phyloP scores from a whole-genome alignment of 257 asterid genomes.

The Solanum chmielewskii region DNA sequence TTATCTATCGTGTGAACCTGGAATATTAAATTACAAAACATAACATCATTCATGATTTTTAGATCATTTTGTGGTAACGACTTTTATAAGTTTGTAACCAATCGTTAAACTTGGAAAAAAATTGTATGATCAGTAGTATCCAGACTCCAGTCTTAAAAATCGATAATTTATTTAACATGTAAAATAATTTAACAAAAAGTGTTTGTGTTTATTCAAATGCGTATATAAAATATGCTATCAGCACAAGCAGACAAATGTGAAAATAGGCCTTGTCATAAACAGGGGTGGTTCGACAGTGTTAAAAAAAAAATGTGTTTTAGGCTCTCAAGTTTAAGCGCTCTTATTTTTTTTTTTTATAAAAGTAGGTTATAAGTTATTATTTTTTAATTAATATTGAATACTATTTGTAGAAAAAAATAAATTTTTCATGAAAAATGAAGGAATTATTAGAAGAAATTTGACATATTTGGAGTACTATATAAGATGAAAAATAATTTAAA shows the following conservation, averaged over 20 bases:
- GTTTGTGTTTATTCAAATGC: not conserved
- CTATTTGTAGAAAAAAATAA: no score
- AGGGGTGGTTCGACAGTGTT: no score
- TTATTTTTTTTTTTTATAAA: no score
- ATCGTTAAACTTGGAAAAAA: not conserved
- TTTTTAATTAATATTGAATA: no score
- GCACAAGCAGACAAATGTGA: not conserved
- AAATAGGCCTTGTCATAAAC: not conserved
- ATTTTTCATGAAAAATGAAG: no score
- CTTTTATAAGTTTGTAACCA: not conserved
- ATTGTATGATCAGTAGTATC: not conserved
- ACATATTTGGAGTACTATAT: no score
- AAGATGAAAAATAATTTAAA: no score
- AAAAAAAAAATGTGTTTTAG: no score
- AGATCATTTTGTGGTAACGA: not conserved
- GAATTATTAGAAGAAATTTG: no score
- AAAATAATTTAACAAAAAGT: not conserved
- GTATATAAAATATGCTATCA: not conserved
- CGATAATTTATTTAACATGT: not conserved
- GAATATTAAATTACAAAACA: not conserved
- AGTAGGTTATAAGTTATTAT: no score
- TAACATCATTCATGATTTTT: not conserved
- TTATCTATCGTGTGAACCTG: not conserved
- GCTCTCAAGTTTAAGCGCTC: rapidly evolving
- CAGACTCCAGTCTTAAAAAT: not conserved